Evolutionary conservation across 768 basidiomycete genomes (phyloP).

Genomic region (Imleria badia): DNA sequence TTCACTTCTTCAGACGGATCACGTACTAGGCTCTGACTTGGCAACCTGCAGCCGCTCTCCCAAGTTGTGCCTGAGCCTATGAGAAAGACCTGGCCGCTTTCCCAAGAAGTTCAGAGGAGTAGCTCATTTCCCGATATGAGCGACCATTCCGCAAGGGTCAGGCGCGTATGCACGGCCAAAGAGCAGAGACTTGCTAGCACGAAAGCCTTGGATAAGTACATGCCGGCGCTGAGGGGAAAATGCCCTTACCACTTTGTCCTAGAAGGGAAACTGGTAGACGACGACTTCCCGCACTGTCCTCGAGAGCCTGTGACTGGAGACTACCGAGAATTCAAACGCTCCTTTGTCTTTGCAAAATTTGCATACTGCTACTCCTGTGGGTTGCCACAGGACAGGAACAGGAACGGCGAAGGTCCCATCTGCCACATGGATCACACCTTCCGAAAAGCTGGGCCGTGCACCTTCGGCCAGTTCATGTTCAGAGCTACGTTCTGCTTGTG

Average conservation of each 20-base stretch:
- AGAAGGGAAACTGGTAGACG: neutral
- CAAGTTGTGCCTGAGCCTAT: neutral
- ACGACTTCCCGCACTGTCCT: neutral
- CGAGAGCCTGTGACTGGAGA: neutral
- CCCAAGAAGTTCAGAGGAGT: neutral
- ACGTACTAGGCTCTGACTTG: neutral
- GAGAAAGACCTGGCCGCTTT: neutral
- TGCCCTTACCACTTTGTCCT: slow-evolving; percentile 10
- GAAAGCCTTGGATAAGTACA: neutral
- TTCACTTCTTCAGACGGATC: neutral
- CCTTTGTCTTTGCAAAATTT: neutral
- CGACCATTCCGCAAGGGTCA: neutral
- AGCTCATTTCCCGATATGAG: neutral
- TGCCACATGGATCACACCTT: neutral
- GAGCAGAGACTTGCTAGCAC: neutral
- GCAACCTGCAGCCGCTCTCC: neutral
- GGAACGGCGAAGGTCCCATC: neutral
- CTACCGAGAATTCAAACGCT: neutral
- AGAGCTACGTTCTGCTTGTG: neutral
- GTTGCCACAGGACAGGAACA: neutral
- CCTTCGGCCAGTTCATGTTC: neutral
- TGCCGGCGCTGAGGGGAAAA: neutral
- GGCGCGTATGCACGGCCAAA: neutral
- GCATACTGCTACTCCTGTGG: neutral
- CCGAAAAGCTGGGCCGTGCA: neutral